Evolutionary conservation across 2,329 filamentous ascomycete genomes (phyloP).

Genomic region (Teratosphaeria destructans): DNA sequence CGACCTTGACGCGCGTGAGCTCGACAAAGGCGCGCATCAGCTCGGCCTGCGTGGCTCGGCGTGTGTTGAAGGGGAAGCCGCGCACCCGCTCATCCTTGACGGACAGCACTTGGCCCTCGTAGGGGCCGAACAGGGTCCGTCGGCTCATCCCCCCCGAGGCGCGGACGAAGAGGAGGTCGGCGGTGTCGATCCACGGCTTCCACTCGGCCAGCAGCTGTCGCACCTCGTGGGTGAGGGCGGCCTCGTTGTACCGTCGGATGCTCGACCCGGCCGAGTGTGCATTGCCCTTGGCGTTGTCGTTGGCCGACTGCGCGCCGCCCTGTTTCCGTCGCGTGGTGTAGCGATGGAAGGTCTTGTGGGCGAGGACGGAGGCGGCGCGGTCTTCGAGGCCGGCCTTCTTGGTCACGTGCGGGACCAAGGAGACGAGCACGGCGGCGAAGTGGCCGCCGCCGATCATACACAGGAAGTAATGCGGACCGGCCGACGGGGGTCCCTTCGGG

Average conservation of each 20-base stretch:
- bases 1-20: slow-evolving; percentile 79
- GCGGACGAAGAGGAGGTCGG: slow-evolving; percentile 77
- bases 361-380: slow-evolving; percentile 75
- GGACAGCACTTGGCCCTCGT: slow-evolving; percentile 75
- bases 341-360: slow-evolving; percentile 94
- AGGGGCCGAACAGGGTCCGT: slow-evolving; percentile 78
- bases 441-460: slow-evolving; percentile 99
- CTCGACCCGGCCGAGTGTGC: slow-evolving; percentile 90
- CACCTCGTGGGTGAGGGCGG: slow-evolving; percentile 80
- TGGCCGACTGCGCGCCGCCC: slow-evolving; percentile 87
- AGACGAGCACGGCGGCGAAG: slow-evolving; percentile 93
- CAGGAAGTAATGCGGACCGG: slow-evolving; percentile 79
- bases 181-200: slow-evolving; percentile 73
- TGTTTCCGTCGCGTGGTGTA: slow-evolving; percentile 96
- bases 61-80: slow-evolving; percentile 86
- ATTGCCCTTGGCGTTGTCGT: slow-evolving; percentile 84
- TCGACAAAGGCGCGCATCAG: slow-evolving; percentile 92
- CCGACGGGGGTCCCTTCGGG: slow-evolving; percentile 41
- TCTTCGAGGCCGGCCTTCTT: slow-evolving; percentile 66
- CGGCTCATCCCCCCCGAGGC: slow-evolving; percentile 82
- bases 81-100: slow-evolving; percentile 71
- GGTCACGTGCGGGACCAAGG: slow-evolving; percentile 66
- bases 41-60: slow-evolving; percentile 84
- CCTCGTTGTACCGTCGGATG: slow-evolving; percentile 87
- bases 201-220: slow-evolving; percentile 71